Evolutionary conservation across 2,329 filamentous ascomycete genomes (phyloP).

Genomic region (Camptophora hylomeconis): DNA sequence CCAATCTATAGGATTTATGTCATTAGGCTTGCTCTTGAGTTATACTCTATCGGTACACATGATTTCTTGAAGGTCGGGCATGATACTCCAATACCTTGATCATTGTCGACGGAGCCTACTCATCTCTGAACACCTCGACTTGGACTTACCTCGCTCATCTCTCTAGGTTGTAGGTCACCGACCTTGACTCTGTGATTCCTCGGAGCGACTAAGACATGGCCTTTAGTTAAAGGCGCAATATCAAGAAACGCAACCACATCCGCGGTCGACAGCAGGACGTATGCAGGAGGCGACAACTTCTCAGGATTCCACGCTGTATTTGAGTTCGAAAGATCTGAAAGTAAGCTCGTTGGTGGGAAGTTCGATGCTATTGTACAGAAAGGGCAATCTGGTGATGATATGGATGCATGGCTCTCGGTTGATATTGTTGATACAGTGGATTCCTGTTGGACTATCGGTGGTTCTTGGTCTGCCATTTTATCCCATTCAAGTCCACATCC

Average conservation of each 20-base stretch:
- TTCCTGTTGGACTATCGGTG: too few species aligned
- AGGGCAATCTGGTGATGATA: constrained; percentile 36
- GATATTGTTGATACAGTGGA: too few species aligned
- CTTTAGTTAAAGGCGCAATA: constrained; percentile 73
- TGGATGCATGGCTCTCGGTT: too few species aligned
- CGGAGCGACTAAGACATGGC: constrained; percentile 73
- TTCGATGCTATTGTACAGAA: constrained; percentile 46
- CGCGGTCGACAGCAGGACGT: constrained; percentile 64
- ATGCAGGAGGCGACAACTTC: constrained; percentile 10
- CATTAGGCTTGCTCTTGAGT: constrained; percentile 1
- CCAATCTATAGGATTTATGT: constrained; percentile 24
- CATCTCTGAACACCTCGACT: too few species aligned
- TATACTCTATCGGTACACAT: too few species aligned
- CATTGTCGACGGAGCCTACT: too few species aligned
- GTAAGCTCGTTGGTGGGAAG: constrained; percentile 35
- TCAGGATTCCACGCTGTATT: constrained; percentile 7
- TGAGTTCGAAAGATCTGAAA: constrained; percentile 14
- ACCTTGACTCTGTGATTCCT: constrained; percentile 67
- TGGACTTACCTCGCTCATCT: constrained; percentile 53
- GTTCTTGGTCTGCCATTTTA: too few species aligned
- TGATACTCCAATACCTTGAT: constrained; percentile 1
- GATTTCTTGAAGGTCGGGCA: background rate
- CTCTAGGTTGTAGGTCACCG: constrained; percentile 50
- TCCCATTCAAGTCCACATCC: too few species aligned
- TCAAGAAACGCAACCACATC: constrained; percentile 79